Evolutionary conservation across 2,329 filamentous ascomycete genomes (phyloP), one percentile per base, ranked within the genome.

Genomic region (Aspergillus caelatus): DNA sequence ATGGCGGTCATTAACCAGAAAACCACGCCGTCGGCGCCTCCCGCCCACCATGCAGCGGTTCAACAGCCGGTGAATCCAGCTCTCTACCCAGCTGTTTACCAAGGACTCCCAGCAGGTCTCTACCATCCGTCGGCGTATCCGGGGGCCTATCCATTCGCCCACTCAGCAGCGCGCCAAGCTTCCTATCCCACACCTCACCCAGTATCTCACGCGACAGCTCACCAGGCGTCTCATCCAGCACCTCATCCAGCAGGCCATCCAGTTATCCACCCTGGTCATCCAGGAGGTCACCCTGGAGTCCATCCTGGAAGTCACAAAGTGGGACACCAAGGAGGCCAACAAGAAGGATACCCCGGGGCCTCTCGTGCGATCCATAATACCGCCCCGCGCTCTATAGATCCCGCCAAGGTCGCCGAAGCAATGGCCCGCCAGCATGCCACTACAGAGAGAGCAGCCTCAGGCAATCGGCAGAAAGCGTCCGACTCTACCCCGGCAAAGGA

Each of bases 1-100:
- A 67, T 71, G 68, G 67, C 61, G 23, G 50, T 66, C 28, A 65
- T 69, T 58, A 69, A 69, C 61, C 61, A 59, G 26, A 68, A 66
- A 55, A 62, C 65, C 62, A 60, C 67, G 57, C 70, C 70, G 4
- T 64, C 62, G 21, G 62, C 65, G 26, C 62, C 66, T 53, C 67
- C 64, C 36, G 30, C 59, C 36, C 68, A 70, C 58, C 64, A 65
- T 43, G 62, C 60, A 16, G 62, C 67, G 21, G 55, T 43, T 56
- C 64, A 62, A 26, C 52, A 32, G 2, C 32, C n/a, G 1, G 30
- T 55, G 16, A 19, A 41, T 16, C 32, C 52, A 10, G 52, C 52
- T 6, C n/a, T 23, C 14, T 55, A 55, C 19, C 28, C 19, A n/a
- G 21, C 52, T 30, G 23, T 50, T 26, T 52, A 52, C 28, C 48